Evolutionary conservation across 176 grass and related monocot genomes (phyloP).

Genomic region (Urochloa ruziziensis): DNA sequence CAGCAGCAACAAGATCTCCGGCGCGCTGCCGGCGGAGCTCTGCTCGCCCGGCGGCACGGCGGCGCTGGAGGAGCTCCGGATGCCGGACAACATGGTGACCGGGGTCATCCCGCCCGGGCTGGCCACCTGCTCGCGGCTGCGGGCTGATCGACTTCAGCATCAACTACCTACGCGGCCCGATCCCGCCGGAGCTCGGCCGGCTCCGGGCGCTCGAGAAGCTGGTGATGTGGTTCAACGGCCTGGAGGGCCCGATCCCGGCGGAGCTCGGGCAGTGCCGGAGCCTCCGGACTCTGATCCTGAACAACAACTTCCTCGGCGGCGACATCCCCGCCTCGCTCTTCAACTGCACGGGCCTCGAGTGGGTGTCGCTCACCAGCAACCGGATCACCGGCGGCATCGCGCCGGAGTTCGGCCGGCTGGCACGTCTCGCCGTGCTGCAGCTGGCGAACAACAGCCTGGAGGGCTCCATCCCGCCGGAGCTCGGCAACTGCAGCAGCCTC

Average conservation of each 20-base stretch:
- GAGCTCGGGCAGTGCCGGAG: constrained; percentile 70
- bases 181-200: constrained; percentile 72
- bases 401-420: constrained; percentile 69
- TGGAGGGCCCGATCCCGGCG: constrained; percentile 62
- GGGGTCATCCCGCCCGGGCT: constrained; percentile 61
- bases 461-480: constrained; percentile 61
- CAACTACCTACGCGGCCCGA: constrained; percentile 73
- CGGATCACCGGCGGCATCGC: constrained; percentile 59
- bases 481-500: constrained; percentile 83
- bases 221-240: constrained; percentile 84
- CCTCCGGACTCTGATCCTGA: constrained; percentile 85
- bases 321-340: constrained; percentile 72
- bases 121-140: constrained; percentile 62
- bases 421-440: constrained; percentile 81
- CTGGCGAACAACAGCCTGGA: constrained; percentile 82
- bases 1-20: constrained; percentile 77
- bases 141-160: constrained; percentile 86
- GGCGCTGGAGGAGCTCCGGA: constrained; percentile 70
- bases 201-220: constrained; percentile 67
- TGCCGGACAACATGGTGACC: constrained; percentile 81
- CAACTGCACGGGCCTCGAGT: constrained; percentile 84
- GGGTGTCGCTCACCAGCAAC: constrained; percentile 91
- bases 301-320: constrained; percentile 84
- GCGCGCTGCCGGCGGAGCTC: constrained; percentile 50
- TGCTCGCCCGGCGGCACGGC: constrained; percentile 45